Percentiles rank a stretch among this genome's conserved stretches.
Conservation (phyloP, 139 green algal genomes). For the Chlorella sp. region DNA sequence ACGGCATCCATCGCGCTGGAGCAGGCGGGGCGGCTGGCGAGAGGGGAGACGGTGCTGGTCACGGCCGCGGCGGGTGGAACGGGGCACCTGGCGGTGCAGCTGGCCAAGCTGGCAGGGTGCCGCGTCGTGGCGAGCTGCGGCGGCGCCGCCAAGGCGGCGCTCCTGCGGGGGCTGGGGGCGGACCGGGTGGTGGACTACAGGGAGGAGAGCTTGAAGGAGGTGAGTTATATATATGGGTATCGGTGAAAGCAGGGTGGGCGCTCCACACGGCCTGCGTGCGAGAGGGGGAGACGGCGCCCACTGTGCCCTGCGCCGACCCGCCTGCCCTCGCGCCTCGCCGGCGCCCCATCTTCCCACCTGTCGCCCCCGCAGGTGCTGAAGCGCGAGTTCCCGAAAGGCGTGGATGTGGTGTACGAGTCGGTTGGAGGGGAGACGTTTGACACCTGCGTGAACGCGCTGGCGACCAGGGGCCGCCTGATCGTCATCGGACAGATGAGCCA, state of each 20-base stretch:
- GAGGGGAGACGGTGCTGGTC: slow-evolving; percentile 83
- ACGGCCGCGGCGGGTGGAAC: slow-evolving; percentile 91
- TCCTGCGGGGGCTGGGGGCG: slow-evolving; percentile 79
- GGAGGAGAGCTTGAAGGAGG: slow-evolving; percentile 39
- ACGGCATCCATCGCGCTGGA: slow-evolving; percentile 79
- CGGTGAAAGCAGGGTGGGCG: no score
- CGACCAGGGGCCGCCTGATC: slow-evolving; percentile 60
- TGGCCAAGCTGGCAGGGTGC: slow-evolving; percentile 84
- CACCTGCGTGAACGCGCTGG: slow-evolving; percentile 62
- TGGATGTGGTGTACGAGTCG: slow-evolving; percentile 73
- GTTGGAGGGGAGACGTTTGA: slow-evolving; percentile 78
- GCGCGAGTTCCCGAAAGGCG: slow-evolving; percentile 57
- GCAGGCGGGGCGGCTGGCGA: slow-evolving; percentile 23
- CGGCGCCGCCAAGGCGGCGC: slow-evolving; percentile 66
- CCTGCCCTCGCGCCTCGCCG: no score
- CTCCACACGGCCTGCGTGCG: no score
- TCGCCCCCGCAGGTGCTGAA: no score
- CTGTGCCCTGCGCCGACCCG: no score
- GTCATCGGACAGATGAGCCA: slow-evolving; percentile 81
- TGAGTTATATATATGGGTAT: no score
- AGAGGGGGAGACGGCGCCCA: no score
- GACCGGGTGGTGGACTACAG: slow-evolving; percentile 90
- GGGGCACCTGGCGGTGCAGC: slow-evolving; percentile 94
- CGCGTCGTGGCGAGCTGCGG: slow-evolving; percentile 89
- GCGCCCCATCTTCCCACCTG: no score